Evolutionary conservation across 1,284 basidiomycete species (phyloP), one percentile per base, ranked within the genome.

Genomic region (Vanrija pseudolonga): DNA sequence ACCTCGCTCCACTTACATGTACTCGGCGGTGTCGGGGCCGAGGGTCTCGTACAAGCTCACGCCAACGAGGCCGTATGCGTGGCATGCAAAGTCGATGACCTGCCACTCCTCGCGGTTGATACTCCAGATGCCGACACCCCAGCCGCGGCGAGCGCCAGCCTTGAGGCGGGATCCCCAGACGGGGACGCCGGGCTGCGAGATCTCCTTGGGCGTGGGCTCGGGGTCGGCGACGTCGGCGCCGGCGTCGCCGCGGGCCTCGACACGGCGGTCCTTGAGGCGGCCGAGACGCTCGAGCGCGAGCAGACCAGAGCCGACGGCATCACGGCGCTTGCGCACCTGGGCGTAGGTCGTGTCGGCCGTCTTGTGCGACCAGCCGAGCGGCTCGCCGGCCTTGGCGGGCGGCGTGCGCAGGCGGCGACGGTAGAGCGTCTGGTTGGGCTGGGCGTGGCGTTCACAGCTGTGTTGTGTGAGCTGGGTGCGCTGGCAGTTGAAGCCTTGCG

Each of bases 31-130:
- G 50, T 90, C 86, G 61, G 84, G 85, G 4, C 93, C 93, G 45
- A 96, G 78, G 0, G 91, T 95, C 69, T 95, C 91, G 74, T 97
- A 97, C 59, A 97, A 79, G 67, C 86, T 87, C 55, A 94, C 89
- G 19, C 84, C 81, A 26, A 92, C 85, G 69, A 88, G 85, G n/a
- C 81, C 80, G 71, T 93, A 94, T 9, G 84, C 86, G 54, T 88
- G 84, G 54, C 85, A 77, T 17, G 88, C 87, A 50, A 90, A 78
- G 65, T 91, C 90, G 47, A 91, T 79, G 42, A 93, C 77, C 75
- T 95, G 90, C 93, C 93, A 97, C 77, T 93, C 93, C 87, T 77
- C 76, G 40, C 77, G 60, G 55, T 79, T 79, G 47, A 64, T 64
- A 41, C 60, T 67, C 77, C 77, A 79, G 22, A 77, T 60, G 20